Base-by-base conservation (phyloP, 176 grass and related monocot genomes). In the Carex cristatella region DNA sequence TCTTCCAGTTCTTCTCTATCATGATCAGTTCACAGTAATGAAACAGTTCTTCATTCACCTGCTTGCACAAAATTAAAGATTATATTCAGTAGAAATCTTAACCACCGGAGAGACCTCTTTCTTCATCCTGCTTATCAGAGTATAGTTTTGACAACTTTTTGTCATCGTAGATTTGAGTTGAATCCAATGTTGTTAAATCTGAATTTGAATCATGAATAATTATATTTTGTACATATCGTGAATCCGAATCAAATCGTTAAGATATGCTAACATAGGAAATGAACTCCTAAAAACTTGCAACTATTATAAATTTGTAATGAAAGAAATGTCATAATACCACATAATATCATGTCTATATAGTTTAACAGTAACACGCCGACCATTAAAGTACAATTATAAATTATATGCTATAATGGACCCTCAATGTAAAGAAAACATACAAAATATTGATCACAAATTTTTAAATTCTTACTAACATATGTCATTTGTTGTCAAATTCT, bases 1-100 rank as follows among this genome's bases (percentile, higher is more conserved):
- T 98, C 83, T 83, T 91, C 92, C 95, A 98, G 5, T 90, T 93
- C 76, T 89, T 93, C 64, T 91, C 57, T 82, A 93, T 81, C 86
- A 82, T 87, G 79, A 7, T 87, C 48, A 48, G 48, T 81, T 87
- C 92, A 91, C 42, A 91, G 37, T 66, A 33, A 27, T 0, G 84
- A 51, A 98, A 60, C 53, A 83, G 8, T 65, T 3, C 15, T 88
- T 89, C 86, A 57, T 98, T 98, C n/a, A 37, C 87, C 95, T 98
- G 85, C 86, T 89, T 2, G 84, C 27, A 46, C 51, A 78, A 68
- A 86, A 49, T 33, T 7, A 69, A 46, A 81, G 18, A 80, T 69
- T 38, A 67, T 59, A 86, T 80, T 55, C 28, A 67, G 57, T 81
- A 81, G 10, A 44, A 40, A 27, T 40, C 5, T 38, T 16, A 75